These are phyloP conservation scores for Colletotrichum liriopes DNA, from an alignment of 2,329 filamentous ascomycete genomes.

Conservation along the genomic window DNA sequence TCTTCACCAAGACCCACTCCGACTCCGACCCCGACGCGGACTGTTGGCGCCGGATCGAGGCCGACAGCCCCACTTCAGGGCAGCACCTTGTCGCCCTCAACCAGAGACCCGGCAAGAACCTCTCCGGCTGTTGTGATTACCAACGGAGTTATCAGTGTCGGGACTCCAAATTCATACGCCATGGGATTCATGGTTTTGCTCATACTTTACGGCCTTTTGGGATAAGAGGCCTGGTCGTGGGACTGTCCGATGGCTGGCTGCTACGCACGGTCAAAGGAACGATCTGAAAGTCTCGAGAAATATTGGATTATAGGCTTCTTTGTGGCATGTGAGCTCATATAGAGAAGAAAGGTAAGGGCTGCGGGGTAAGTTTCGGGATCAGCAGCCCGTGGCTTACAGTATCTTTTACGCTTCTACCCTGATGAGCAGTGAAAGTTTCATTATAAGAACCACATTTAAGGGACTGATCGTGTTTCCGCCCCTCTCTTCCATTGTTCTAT, in stretches of 20 bases:
- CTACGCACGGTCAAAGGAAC: not conserved
- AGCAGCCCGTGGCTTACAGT: not conserved
- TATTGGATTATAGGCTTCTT: not conserved
- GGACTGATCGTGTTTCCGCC: too few relatives aligned
- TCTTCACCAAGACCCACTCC: not conserved
- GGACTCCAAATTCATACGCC: not conserved
- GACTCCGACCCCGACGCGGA: not conserved
- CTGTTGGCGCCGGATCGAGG: slow-evolving; percentile 8
- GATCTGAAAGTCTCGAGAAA: too few relatives aligned
- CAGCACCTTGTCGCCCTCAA: not conserved
- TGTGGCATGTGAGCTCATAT: not conserved
- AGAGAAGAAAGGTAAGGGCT: not conserved
- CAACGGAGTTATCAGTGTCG: not conserved
- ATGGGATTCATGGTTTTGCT: not conserved
- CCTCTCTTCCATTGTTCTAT: not conserved
- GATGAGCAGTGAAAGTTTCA: not conserved
- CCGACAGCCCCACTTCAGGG: not conserved
- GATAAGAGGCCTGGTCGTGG: not conserved
- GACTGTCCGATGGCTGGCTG: not conserved
- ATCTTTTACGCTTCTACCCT: not conserved
- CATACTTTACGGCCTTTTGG: not conserved
- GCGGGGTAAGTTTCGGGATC: not conserved
- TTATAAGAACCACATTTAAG: not conserved
- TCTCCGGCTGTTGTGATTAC: not conserved
- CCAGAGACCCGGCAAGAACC: slow-evolving; percentile 3